Evolutionary conservation across 768 basidiomycete genomes (phyloP).

Genomic region (Termitomyces sp.): DNA sequence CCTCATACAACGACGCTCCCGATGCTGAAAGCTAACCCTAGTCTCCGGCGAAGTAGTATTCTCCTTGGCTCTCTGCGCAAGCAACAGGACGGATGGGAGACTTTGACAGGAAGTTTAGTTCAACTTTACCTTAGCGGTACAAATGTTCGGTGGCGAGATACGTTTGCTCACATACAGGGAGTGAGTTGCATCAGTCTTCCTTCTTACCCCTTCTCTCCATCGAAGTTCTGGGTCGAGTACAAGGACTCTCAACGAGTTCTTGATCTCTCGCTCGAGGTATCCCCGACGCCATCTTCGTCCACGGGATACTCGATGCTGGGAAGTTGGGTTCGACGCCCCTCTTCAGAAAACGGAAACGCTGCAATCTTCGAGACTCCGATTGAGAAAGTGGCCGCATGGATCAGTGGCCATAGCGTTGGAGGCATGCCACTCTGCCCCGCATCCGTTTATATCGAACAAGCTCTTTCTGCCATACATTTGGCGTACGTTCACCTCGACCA

Average conservation of each 20-base stretch:
- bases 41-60: constrained; percentile 23
- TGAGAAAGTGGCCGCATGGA: constrained; percentile 31
- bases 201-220: constrained; percentile 53
- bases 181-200: constrained; percentile 48
- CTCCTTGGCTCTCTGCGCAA: constrained; percentile 48
- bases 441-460: constrained; percentile 58
- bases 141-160: constrained; percentile 46
- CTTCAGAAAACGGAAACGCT: constrained; percentile 23
- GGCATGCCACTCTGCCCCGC: constrained; percentile 57
- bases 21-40: constrained; percentile 42
- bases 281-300: not conserved
- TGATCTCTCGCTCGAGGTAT: not conserved
- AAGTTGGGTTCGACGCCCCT: constrained; percentile 38
- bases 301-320: constrained; percentile 30
- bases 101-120: constrained; percentile 40
- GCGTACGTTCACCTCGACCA: constrained; percentile 24
- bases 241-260: constrained; percentile 18
- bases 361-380: constrained; percentile 55
- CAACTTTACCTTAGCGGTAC: constrained; percentile 39
- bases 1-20: constrained; percentile 55
- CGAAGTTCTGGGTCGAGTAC: constrained; percentile 53
- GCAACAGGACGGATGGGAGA: constrained; percentile 35
- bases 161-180: constrained; percentile 40
- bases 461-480: constrained; percentile 37
- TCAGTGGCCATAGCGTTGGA: constrained; percentile 55